phyloP scores from a whole-genome alignment of 345 rosid genomes.

The Citrus reticulata region DNA sequence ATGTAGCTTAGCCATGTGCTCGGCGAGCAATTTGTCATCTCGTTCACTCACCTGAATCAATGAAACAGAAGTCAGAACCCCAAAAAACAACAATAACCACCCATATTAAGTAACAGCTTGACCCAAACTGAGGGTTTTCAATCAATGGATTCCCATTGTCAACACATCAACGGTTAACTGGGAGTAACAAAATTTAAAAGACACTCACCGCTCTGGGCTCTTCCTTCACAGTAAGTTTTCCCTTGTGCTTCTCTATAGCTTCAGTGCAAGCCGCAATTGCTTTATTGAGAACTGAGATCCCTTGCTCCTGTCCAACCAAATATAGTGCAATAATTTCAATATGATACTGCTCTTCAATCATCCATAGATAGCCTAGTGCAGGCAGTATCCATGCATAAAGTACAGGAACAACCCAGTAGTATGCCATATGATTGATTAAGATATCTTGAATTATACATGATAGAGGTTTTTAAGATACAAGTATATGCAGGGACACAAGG shows the following conservation, averaged over 20 bases:
- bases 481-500: neutral
- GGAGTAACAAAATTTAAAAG: neutral
- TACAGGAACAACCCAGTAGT: neutral
- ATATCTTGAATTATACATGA: neutral
- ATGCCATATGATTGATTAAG: neutral
- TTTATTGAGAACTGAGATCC: constrained; percentile 65
- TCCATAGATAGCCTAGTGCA: neutral
- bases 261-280: constrained; percentile 84
- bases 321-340: neutral
- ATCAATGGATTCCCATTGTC: neutral
- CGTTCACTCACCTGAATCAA: constrained; percentile 89
- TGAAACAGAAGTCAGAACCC: constrained; percentile 7
- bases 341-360: neutral
- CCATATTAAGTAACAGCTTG: neutral
- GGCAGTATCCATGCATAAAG: neutral
- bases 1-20: constrained; percentile 88
- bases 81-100: neutral
- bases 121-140: neutral
- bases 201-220: constrained; percentile 87
- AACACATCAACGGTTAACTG: neutral
- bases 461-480: neutral
- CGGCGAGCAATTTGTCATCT: constrained; percentile 90
- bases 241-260: constrained; percentile 76
- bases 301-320: constrained; percentile 72
- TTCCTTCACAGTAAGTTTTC: constrained; percentile 84